phyloP scores from a whole-genome alignment of 177 flowering plant species.

The Vitis hybrid region DNA sequence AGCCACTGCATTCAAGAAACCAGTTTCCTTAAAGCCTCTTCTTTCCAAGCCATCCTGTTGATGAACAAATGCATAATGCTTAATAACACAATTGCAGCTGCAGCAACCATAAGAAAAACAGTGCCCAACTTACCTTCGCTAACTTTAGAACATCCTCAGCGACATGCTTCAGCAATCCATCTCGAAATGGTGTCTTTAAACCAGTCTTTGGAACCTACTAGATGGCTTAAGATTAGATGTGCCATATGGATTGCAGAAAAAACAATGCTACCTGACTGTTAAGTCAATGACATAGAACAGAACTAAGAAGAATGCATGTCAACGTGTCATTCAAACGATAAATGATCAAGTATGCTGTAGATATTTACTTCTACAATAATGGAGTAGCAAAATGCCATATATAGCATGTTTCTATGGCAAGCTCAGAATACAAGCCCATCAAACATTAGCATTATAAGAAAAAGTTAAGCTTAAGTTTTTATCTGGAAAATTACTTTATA shows the following conservation, averaged over 20 bases:
- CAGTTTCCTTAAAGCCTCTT: constrained; percentile 89
- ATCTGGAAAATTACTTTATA: too few relatives aligned
- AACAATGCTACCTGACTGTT: neutral
- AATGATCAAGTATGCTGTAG: too few relatives aligned
- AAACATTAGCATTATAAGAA: too few relatives aligned
- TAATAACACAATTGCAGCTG: neutral
- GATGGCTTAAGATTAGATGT: constrained; percentile 9
- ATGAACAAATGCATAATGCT: constrained; percentile 4
- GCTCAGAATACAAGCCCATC: too few relatives aligned
- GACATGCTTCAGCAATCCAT: constrained; percentile 80
- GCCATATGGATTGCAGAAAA: neutral
- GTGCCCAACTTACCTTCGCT: constrained; percentile 60
- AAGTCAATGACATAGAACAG: neutral
- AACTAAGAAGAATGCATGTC: neutral
- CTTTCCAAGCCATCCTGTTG: constrained; percentile 90
- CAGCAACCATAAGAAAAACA: neutral
- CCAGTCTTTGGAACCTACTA: constrained; percentile 80
- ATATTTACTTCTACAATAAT: too few relatives aligned
- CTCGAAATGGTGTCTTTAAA: constrained; percentile 88
- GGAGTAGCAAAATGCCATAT: too few relatives aligned
- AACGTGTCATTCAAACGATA: too few relatives aligned
- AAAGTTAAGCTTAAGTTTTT: too few relatives aligned
- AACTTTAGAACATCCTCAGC: constrained; percentile 80
- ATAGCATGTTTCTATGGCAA: too few relatives aligned
- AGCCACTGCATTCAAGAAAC: constrained; percentile 80